Percentiles rank a stretch among this genome's conserved stretches.
Conservation (phyloP, 345 rosid species). For the Salix brachista region DNA sequence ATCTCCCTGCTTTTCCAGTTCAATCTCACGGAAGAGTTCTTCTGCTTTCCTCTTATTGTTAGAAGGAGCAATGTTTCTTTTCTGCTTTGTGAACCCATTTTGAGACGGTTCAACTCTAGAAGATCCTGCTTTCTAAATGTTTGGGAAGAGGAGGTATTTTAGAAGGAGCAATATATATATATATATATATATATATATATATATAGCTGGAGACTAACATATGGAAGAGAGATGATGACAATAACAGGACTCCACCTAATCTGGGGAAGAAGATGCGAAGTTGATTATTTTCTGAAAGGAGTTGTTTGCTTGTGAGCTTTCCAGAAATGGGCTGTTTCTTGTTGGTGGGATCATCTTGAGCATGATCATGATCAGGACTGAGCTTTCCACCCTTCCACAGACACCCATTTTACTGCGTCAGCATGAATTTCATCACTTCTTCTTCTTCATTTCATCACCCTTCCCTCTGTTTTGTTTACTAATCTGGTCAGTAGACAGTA, state of each 20-base stretch:
- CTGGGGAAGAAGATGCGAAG: slow-evolving; percentile 67
- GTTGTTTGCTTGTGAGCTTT: slow-evolving; percentile 13
- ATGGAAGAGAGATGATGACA: background rate
- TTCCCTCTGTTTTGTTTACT: background rate
- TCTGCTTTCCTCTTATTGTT: too few species aligned
- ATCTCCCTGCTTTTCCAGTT: too few species aligned
- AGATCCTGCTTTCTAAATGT: slow-evolving; percentile 24
- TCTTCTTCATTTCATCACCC: background rate
- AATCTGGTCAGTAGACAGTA: background rate
- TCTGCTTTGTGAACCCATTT: background rate
- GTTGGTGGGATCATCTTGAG: slow-evolving; percentile 9
- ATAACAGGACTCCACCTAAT: slow-evolving; percentile 28
- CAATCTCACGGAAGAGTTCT: background rate
- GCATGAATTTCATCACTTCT: slow-evolving; percentile 17
- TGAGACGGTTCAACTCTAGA: too few species aligned
- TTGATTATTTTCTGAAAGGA: slow-evolving; percentile 28
- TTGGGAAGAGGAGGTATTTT: slow-evolving; percentile 46
- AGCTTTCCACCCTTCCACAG: slow-evolving; percentile 85
- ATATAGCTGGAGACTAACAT: background rate
- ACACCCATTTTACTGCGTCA: slow-evolving; percentile 79
- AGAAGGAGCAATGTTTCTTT: background rate
- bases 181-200: background rate
- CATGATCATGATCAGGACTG: slow-evolving; percentile 39
- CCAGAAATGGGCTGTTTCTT: slow-evolving; percentile 14
- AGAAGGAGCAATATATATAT: background rate